Base-by-base conservation (phyloP, 768 basidiomycete species). In the Suillus tomentosus region DNA sequence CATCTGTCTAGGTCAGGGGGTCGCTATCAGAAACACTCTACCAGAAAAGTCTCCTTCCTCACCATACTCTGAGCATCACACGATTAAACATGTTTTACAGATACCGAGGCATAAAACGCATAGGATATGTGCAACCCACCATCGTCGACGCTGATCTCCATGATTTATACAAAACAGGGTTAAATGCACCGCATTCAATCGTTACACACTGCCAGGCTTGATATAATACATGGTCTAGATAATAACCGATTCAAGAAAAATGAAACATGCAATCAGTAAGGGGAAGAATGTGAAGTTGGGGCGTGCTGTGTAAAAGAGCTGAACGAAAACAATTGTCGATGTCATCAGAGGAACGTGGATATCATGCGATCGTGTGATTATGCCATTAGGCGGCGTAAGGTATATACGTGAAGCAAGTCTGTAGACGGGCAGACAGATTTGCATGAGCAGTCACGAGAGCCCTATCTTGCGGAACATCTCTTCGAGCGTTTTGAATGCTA, bases 401-500 rank as follows among this genome's bases (percentile, higher is more conserved):
- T 43, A 43, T 13, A 60, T 62, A 36, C 42, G 22, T 62, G 43
- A 37, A 40, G 60, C 39, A 34, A 62, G 45, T 58, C 57, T 48
- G 37, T 63, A 48, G 37, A 47, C 24, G 53, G 24, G 47, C 48
- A n/a, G 8, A 13, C 50, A 51, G 17, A 24, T 45, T 40, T 40
- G 47, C 55, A 47, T 34, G 53, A n/a, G 40, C 22, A 27, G 63
- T 81, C 71, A 82, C 68, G 79, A 71, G 15, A 83, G 74, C 27
- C 90, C 89, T 50, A 94, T 79, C 75, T 85, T 89, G 62, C 83
- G 82, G 72, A 94, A 92, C 86, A 92, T 91, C 68, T 88, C 86
- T 62, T 95, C 90, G 22, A 98, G 77, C 17, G 89, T 94, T 72
- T 90, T 94, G 79, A 98, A 92, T n/a, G 92, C 92, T 22, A 98